Base-by-base conservation (phyloP, 306 rosid genomes). In the Gillenia trifoliata region DNA sequence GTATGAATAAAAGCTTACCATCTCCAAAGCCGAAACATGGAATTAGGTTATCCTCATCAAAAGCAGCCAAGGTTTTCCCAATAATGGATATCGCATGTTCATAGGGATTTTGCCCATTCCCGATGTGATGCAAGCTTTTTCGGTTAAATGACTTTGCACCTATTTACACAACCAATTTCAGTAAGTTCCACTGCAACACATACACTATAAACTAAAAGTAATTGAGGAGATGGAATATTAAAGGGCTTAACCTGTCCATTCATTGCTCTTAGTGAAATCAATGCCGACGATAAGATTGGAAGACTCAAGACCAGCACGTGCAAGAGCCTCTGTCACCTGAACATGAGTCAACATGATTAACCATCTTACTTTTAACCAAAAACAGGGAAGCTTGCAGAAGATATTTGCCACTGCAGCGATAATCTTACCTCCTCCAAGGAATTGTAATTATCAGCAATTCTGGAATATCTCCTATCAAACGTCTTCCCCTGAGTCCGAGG, bases 21-120 rank as follows among this genome's bases (percentile, higher is more conserved):
- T 93, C 98, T 38, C 98, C 98, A 82, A 93, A 93, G 75, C 98
- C 98, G 76, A 81, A 91, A 85, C 98, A 93, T 70, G 98, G 98
- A 80, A 93, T 93, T 78, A 89, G 75, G 83, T 91, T 93, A 82
- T 93, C 98, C 78, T 93, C 98, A 45, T 93, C 98, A 59, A 93
- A 93, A 43, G 85, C 86, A 28, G 96, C 88, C 86, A 93, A 67
- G 59, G 98, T 93, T 78, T 89, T 93, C 64, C 98, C 98, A 81
- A 93, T 84, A 56, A 93, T 91, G 77, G 98, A 84, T 83, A 93
- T 91, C 62, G 98, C 97, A 66, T 86, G 97, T 78, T 93, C 92
- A 70, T 93, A 93, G n/a, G 98, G 98, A 80, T 93, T 93, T 43
- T 66, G 86, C 63, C 28, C 79, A 57, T 76, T 84, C 64, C 98